phyloP scores from a whole-genome alignment of 2,329 filamentous ascomycete genomes.

The Fusarium zealandicum region DNA sequence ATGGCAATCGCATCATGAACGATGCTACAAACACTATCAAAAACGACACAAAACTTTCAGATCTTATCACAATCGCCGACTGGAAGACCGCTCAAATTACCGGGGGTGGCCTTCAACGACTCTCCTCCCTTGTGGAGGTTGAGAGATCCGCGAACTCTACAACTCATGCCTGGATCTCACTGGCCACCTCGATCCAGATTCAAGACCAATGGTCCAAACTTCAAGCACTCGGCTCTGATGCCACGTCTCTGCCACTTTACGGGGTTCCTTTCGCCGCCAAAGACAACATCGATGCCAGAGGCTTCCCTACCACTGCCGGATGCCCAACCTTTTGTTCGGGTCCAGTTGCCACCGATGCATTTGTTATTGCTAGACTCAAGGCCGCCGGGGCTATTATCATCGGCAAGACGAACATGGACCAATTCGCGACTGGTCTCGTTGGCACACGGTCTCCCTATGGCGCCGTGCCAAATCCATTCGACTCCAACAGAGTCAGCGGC shows the following conservation, averaged over 20 bases:
- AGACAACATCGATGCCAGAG: constrained; percentile 62
- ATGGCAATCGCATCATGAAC: not conserved
- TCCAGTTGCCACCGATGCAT: constrained; percentile 54
- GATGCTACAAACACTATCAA: not conserved
- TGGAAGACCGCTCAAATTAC: constrained; percentile 40
- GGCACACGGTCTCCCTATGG: constrained; percentile 68
- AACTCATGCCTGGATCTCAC: constrained; percentile 45
- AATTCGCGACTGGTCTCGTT: constrained; percentile 68
- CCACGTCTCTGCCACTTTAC: constrained; percentile 54
- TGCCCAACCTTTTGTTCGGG: constrained; percentile 57
- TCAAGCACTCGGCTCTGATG: constrained; percentile 8
- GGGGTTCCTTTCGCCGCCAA: constrained; percentile 66
- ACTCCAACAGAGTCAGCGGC: constrained; percentile 49
- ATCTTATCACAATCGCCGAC: constrained; percentile 33
- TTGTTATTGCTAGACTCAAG: constrained; percentile 57
- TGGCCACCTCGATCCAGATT: constrained; percentile 42
- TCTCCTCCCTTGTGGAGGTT: constrained; percentile 35
- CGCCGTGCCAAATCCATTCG: constrained; percentile 60
- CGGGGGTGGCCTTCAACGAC: constrained; percentile 40
- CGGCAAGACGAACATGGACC: constrained; percentile 67
- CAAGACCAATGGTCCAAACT: constrained; percentile 26
- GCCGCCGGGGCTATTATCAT: constrained; percentile 63
- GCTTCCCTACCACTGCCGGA: constrained; percentile 60
- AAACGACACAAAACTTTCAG: not conserved
- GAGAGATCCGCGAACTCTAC: constrained; percentile 27